Evolutionary conservation across 1,284 basidiomycete species (phyloP).

Genomic region (Trichosporon inkin): DNA sequence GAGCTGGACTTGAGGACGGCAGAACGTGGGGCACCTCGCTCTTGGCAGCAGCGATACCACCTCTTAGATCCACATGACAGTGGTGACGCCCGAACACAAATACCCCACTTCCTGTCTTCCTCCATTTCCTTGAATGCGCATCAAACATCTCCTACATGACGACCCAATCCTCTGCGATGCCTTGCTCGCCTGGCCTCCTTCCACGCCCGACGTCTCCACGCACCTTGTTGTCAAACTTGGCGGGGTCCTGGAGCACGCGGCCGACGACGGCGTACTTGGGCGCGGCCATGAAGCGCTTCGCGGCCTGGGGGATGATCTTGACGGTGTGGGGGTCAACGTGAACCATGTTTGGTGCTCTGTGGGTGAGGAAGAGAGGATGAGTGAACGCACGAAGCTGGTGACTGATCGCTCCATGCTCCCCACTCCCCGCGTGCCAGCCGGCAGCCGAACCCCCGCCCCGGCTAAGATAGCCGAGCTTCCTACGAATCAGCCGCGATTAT

Average conservation of each 20-base stretch:
- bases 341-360: slow-evolving; percentile 15
- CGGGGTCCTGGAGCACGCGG: slow-evolving; percentile 35
- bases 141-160: too few relatives aligned
- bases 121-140: too few relatives aligned
- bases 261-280: slow-evolving; percentile 43
- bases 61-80: too few relatives aligned
- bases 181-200: neutral
- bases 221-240: slow-evolving; percentile 44
- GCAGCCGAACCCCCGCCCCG: slow-evolving; percentile 1
- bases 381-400: neutral
- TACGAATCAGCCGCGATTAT: neutral
- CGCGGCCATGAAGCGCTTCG: slow-evolving; percentile 40
- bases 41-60: too few relatives aligned
- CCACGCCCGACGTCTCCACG: slow-evolving; percentile 7
- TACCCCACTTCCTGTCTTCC: too few relatives aligned
- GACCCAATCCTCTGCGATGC: neutral
- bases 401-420: neutral
- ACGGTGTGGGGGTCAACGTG: slow-evolving; percentile 28
- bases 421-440: neutral
- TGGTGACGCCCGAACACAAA: too few relatives aligned
- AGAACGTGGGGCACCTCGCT: too few relatives aligned
- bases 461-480: slow-evolving; percentile 5
- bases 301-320: slow-evolving; percentile 26
- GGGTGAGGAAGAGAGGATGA: neutral
- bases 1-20: too few relatives aligned